phyloP scores from a whole-genome alignment of 2,329 filamentous ascomycete genomes.

The Cercospora sesami region DNA sequence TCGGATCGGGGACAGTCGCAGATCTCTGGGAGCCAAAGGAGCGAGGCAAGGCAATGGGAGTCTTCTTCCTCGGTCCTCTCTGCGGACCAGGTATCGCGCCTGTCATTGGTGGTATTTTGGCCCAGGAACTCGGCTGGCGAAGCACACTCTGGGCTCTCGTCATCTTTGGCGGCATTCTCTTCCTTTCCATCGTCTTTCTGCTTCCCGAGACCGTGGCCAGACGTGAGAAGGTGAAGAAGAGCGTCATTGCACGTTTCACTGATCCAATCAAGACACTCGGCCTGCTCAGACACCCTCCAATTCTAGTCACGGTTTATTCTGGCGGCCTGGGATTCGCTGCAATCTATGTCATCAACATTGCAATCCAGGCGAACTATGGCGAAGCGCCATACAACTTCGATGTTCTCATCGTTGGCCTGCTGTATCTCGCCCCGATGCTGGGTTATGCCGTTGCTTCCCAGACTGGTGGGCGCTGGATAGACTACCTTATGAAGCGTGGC shows the following conservation, averaged over 20 bases:
- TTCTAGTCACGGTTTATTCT: constrained; percentile 70
- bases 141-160: constrained; percentile 75
- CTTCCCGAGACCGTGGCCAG: constrained; percentile 60
- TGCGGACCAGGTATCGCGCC: constrained; percentile 72
- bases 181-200: constrained; percentile 58
- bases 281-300: constrained; percentile 71
- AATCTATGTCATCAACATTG: constrained; percentile 76
- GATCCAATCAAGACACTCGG: constrained; percentile 70
- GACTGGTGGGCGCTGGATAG: constrained; percentile 65
- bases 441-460: constrained; percentile 70
- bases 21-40: constrained; percentile 76
- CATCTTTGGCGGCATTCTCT: constrained; percentile 63
- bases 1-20: constrained; percentile 78
- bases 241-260: constrained; percentile 50
- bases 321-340: constrained; percentile 72
- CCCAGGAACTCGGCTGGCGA: constrained; percentile 68
- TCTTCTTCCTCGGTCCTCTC: constrained; percentile 78
- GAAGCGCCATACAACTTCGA: constrained; percentile 65
- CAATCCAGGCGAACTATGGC: constrained; percentile 68
- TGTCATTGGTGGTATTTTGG: constrained; percentile 72
- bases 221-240: constrained; percentile 33
- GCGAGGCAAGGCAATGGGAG: constrained; percentile 74
- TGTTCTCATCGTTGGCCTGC: constrained; percentile 67
- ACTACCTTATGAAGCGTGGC: not conserved
- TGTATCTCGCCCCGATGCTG: constrained; percentile 71